A percentile compares a stretch with the other conserved stretches of the same genome.
Conservation (phyloP, 768 basidiomycete species). For the Boletus sensibilis region DNA sequence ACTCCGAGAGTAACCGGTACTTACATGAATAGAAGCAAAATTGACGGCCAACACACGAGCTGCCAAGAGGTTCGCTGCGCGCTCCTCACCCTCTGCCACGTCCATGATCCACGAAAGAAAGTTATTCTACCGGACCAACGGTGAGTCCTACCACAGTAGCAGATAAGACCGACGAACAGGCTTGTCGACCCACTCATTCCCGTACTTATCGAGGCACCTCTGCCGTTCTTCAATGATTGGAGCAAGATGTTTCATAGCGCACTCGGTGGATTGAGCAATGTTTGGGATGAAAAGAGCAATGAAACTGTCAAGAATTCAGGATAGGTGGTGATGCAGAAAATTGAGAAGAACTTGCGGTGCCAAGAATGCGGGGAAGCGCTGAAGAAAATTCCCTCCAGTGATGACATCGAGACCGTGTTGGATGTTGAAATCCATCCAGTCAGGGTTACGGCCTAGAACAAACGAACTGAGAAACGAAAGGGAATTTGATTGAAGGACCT, state of each 20-base stretch:
- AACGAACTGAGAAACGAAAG: background rate
- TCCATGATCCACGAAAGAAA: constrained; percentile 35
- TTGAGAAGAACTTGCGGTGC: background rate
- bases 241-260: constrained; percentile 18
- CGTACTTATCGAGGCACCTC: constrained; percentile 21
- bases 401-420: background rate
- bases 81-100: constrained; percentile 20
- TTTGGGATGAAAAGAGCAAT: background rate
- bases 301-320: background rate
- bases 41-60: constrained; percentile 15
- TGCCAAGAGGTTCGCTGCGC: constrained; percentile 22
- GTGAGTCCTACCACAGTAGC: background rate
- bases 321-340: background rate
- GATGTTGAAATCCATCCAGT: constrained; percentile 35
- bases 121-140: constrained; percentile 24
- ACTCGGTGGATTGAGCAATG: background rate
- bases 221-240: constrained; percentile 34
- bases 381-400: background rate
- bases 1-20: background rate
- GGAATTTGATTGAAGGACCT: background rate
- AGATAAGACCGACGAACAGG: constrained; percentile 27
- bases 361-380: background rate
- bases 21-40: constrained; percentile 25
- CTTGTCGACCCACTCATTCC: constrained; percentile 29
- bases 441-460: constrained; percentile 38